Percentiles rank a stretch among this genome's conserved stretches.
Evolutionary conservation across 2,329 filamentous ascomycete species (phyloP).

Genomic region (Bipolaris sorokiniana): DNA sequence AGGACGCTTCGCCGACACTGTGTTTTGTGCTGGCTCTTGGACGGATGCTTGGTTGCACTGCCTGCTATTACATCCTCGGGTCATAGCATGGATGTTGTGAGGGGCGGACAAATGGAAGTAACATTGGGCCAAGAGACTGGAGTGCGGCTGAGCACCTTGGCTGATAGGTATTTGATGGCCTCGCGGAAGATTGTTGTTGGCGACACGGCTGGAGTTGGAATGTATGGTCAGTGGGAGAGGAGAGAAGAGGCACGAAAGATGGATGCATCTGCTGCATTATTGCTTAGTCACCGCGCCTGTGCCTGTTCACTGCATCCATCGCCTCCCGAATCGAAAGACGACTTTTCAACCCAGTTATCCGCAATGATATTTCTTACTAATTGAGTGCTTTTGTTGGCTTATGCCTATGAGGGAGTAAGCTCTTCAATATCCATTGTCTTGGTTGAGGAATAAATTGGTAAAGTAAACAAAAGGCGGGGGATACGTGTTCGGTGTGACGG

Average conservation of each 20-base stretch:
- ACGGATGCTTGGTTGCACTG: conserved; percentile 5
- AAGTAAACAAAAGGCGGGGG: not conserved
- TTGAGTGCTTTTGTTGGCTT: too few relatives aligned
- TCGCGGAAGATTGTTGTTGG: not conserved
- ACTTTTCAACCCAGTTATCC: too few relatives aligned
- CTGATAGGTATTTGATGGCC: not conserved
- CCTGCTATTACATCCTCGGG: not conserved
- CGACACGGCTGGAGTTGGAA: not conserved
- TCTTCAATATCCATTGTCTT: too few relatives aligned
- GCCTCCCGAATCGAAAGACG: too few relatives aligned
- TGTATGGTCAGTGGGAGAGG: not conserved
- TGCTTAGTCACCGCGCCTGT: too few relatives aligned
- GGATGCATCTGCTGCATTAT: too few relatives aligned
- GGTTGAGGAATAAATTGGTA: too few relatives aligned
- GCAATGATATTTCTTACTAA: too few relatives aligned
- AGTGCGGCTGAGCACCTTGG: not conserved
- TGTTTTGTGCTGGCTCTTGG: not conserved
- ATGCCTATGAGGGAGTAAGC: too few relatives aligned
- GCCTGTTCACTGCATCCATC: too few relatives aligned
- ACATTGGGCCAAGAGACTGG: conserved; percentile 3
- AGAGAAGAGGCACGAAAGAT: not conserved
- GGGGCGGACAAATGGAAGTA: conserved; percentile 9
- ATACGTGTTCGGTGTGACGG: not conserved
- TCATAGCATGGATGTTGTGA: conserved; percentile 7
- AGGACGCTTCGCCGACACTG: conserved; percentile 1